Evolutionary conservation across 2,329 filamentous ascomycete genomes (phyloP).

Genomic region (Tolypocladium ophioglossoides): DNA sequence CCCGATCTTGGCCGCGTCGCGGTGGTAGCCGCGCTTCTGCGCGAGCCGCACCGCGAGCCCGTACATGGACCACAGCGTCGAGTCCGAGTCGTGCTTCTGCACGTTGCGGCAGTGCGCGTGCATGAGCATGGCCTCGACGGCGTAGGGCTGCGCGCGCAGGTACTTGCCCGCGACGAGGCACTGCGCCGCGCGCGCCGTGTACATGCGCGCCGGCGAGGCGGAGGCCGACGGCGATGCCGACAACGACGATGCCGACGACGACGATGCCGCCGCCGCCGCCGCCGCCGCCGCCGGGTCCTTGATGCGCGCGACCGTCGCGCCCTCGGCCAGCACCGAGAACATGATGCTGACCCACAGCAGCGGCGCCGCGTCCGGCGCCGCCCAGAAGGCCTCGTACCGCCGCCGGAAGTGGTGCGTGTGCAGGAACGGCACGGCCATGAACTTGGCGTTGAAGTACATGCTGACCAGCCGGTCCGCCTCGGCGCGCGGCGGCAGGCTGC

Average conservation of each 20-base stretch:
- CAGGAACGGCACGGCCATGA: slow-evolving; percentile 25
- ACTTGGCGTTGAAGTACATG: slow-evolving; percentile 28
- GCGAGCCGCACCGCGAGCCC: slow-evolving; percentile 36
- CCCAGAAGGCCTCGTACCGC: slow-evolving; percentile 38
- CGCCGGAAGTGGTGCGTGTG: slow-evolving; percentile 35
- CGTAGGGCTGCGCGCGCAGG: slow-evolving; percentile 30
- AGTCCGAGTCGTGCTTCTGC: slow-evolving; percentile 29
- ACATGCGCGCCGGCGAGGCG: slow-evolving; percentile 11
- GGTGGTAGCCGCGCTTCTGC: slow-evolving; percentile 41
- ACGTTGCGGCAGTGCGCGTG: slow-evolving; percentile 32
- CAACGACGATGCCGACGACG: neutral
- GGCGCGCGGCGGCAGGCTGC: slow-evolving; percentile 22
- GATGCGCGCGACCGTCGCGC: slow-evolving; percentile 22
- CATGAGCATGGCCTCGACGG: slow-evolving; percentile 39
- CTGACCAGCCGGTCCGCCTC: slow-evolving; percentile 25
- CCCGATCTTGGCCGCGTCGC: slow-evolving; percentile 32
- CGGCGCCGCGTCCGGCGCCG: slow-evolving; percentile 23
- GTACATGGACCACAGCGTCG: slow-evolving; percentile 36
- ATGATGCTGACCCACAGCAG: slow-evolving; percentile 41
- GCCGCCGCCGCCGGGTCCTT: slow-evolving; percentile 11
- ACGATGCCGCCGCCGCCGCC: neutral
- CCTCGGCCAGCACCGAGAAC: slow-evolving; percentile 34
- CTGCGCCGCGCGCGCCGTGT: slow-evolving; percentile 26
- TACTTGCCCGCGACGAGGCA: slow-evolving; percentile 39
- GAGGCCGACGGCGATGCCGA: slow-evolving; percentile 6